These are phyloP conservation scores for Lecanosticta acicola DNA, from an alignment of 2,329 filamentous ascomycete species.

Conservation along the genomic window DNA sequence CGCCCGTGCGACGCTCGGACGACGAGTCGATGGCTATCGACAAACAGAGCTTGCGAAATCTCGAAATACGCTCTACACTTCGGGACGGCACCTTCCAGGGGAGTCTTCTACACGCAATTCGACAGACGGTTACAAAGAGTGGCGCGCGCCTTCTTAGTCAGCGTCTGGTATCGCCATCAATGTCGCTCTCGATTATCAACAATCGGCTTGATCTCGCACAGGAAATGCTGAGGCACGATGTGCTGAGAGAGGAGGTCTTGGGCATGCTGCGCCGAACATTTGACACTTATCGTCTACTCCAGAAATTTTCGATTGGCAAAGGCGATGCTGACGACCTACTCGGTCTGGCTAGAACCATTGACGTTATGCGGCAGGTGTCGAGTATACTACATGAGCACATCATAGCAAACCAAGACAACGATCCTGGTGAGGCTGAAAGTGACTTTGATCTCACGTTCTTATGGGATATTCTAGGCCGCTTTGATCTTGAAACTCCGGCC, in stretches of 20 bases:
- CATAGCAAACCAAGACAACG: constrained; percentile 32
- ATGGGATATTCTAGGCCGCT: constrained; percentile 44
- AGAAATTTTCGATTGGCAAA: constrained; percentile 87
- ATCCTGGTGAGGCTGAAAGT: constrained; percentile 13
- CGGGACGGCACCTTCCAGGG: constrained; percentile 73
- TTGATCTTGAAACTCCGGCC: constrained; percentile 61
- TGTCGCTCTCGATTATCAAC: constrained; percentile 73
- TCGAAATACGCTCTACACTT: constrained; percentile 84
- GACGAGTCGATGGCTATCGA: constrained; percentile 85
- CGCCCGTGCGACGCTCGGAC: constrained; percentile 67
- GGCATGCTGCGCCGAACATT: constrained; percentile 67
- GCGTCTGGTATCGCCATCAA: constrained; percentile 82
- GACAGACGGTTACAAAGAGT: constrained; percentile 84
- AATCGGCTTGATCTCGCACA: constrained; percentile 75
- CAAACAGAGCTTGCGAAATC: constrained; percentile 78
- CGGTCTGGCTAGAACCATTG: constrained; percentile 73
- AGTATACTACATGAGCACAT: constrained; percentile 37
- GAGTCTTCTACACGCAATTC: constrained; percentile 82
- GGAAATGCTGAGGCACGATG: constrained; percentile 60
- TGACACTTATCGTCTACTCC: constrained; percentile 82
- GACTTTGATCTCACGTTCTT: constrained; percentile 22
- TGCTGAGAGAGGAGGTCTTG: constrained; percentile 65
- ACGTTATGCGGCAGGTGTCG: constrained; percentile 63
- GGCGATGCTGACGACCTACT: constrained; percentile 91
- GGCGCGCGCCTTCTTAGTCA: constrained; percentile 78